These are phyloP conservation scores for Wickerhamia fluorescens DNA, from an alignment of 805 yeast species.

Conservation along the genomic window DNA sequence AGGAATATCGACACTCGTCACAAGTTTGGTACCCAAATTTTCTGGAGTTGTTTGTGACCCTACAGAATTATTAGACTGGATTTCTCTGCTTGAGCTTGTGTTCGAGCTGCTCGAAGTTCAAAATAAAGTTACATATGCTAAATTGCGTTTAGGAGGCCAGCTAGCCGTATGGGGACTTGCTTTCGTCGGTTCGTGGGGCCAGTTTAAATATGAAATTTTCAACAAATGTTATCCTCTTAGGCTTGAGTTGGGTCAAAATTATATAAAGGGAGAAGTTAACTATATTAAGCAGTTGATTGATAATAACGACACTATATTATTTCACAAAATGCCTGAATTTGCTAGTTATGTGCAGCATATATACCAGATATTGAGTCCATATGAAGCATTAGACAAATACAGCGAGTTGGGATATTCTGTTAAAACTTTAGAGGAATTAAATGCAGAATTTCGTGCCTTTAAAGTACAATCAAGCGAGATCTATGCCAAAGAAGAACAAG, in stretches of 20 bases:
- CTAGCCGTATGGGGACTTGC: neutral
- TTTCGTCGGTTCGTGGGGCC: slow-evolving; percentile 1
- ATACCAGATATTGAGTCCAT: neutral
- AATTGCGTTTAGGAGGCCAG: slow-evolving; percentile 1
- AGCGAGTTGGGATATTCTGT: neutral
- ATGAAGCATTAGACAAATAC: slow-evolving; percentile 1
- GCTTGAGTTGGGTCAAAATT: slow-evolving; percentile 1
- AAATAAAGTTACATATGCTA: neutral
- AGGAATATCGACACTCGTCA: too few species aligned
- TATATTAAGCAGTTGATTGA: slow-evolving; percentile 1
- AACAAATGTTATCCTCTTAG: slow-evolving; percentile 1
- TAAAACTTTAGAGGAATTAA: neutral
- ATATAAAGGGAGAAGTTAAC: slow-evolving; percentile 1
- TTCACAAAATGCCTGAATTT: slow-evolving; percentile 1
- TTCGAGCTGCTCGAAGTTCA: neutral
- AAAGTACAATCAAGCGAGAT: slow-evolving; percentile 1
- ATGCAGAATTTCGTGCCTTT: neutral
- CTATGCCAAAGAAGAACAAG: neutral
- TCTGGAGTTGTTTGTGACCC: too few species aligned
- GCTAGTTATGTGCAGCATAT: slow-evolving; percentile 1
- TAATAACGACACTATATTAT: neutral
- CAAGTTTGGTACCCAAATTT: too few species aligned
- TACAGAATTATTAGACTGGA: neutral
- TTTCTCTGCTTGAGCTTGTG: neutral
- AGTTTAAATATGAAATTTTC: slow-evolving; percentile 1